These are phyloP conservation scores for Berkeleyomyces rouxiae DNA, from an alignment of 2,329 filamentous ascomycete species.

Conservation along the genomic window DNA sequence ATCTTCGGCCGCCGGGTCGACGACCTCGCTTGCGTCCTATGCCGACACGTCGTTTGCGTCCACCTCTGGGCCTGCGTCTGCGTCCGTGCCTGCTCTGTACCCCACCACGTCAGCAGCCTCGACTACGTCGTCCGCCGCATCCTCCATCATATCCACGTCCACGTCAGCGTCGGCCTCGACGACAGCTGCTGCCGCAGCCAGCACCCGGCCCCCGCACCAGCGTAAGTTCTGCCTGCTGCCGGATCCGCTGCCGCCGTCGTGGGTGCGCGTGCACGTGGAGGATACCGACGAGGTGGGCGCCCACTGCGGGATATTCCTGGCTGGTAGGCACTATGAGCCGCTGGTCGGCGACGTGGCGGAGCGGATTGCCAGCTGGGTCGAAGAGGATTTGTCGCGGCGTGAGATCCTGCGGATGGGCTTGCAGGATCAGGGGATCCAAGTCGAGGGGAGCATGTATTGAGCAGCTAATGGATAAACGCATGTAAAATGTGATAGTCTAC, in stretches of 20 bases:
- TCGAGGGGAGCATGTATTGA: background rate
- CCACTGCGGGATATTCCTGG: conserved; percentile 67
- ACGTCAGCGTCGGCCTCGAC: conserved; percentile 11
- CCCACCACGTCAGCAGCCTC: background rate
- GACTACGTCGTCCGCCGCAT: background rate
- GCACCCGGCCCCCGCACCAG: conserved; percentile 31
- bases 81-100: background rate
- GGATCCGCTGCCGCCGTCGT: conserved; percentile 37
- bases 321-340: conserved; percentile 54
- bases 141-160: background rate
- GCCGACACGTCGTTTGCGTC: background rate
- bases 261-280: conserved; percentile 68
- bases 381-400: conserved; percentile 38
- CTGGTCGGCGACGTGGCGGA: conserved; percentile 61
- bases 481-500: background rate
- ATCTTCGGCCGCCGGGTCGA: background rate
- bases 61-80: conserved; percentile 34
- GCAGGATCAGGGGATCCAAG: background rate
- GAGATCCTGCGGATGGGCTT: conserved; percentile 14
- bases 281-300: conserved; percentile 73
- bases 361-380: conserved; percentile 52
- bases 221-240: conserved; percentile 70
- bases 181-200: background rate
- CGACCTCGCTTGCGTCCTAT: background rate
- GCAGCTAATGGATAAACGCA: background rate